Conservation (phyloP, 257 asterid genomes). For the Solanum verrucosum region DNA sequence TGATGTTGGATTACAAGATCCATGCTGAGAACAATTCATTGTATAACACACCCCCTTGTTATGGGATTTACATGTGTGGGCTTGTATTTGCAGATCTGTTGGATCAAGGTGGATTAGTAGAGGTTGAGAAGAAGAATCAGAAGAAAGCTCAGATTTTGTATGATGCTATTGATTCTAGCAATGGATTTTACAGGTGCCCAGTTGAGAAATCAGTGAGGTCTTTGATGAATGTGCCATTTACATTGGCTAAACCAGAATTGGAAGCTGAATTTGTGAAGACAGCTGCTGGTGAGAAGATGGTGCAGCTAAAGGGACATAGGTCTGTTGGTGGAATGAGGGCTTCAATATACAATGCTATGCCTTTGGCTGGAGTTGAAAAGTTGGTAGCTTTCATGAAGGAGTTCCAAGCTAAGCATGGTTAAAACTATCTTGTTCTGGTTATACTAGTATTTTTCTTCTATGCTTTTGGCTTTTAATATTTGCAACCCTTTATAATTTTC, state of each 20-base stretch:
- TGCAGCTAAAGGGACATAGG: constrained; percentile 93
- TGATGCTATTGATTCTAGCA: constrained; percentile 73
- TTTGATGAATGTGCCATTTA: constrained; percentile 88
- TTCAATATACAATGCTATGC: constrained; percentile 96
- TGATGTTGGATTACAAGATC: constrained; percentile 88
- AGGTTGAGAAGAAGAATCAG: constrained; percentile 76
- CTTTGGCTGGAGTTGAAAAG: constrained; percentile 81
- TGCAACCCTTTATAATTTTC: background rate
- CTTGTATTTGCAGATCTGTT: constrained; percentile 81
- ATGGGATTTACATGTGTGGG: constrained; percentile 87
- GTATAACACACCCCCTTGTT: constrained; percentile 95
- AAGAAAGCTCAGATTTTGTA: constrained; percentile 57
- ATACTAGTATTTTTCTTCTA: background rate
- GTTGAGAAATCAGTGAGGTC: constrained; percentile 86
- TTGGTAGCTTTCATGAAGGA: constrained; percentile 92
- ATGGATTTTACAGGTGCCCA: constrained; percentile 75
- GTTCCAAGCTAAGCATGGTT: constrained; percentile 80
- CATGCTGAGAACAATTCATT: constrained; percentile 79
- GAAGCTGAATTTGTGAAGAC: constrained; percentile 85
- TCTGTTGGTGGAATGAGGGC: constrained; percentile 99
- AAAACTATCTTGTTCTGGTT: background rate
- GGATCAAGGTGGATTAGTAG: constrained; percentile 77
- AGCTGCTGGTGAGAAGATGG: constrained; percentile 92
- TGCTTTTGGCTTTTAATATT: background rate
- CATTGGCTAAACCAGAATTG: constrained; percentile 67